These are phyloP conservation scores for Ehretia macrophylla DNA, from an alignment of 257 asterid genomes.

Conservation along the genomic window DNA sequence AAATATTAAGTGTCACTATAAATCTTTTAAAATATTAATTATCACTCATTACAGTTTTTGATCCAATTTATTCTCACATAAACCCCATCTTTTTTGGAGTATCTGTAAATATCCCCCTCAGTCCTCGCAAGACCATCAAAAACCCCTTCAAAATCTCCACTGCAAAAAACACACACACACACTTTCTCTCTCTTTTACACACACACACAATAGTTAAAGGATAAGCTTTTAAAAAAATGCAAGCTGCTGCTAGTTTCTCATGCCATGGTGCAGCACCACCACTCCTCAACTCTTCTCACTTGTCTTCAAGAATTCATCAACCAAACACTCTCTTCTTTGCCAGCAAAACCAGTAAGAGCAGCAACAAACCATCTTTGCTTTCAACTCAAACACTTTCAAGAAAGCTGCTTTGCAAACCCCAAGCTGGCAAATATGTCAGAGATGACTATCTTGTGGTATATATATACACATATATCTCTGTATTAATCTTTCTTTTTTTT, in stretches of 20 bases:
- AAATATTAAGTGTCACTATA: too few species aligned
- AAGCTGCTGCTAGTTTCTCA: slow-evolving; percentile 30
- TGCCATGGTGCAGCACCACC: slow-evolving; percentile 40
- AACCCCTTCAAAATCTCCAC: neutral
- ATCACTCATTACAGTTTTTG: too few species aligned
- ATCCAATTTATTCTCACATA: too few species aligned
- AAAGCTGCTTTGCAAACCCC: slow-evolving; percentile 56
- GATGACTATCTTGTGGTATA: slow-evolving; percentile 96
- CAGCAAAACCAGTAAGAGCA: too few species aligned
- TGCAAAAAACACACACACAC: neutral
- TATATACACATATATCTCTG: neutral
- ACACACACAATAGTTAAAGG: too few species aligned
- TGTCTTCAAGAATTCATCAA: slow-evolving; percentile 25
- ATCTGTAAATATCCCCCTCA: too few species aligned
- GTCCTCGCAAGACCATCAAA: neutral
- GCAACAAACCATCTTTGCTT: slow-evolving; percentile 26
- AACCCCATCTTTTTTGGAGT: too few species aligned
- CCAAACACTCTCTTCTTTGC: slow-evolving; percentile 33
- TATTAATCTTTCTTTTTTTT: too few species aligned
- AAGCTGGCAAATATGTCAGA: slow-evolving; percentile 66
- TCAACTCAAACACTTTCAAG: slow-evolving; percentile 42
- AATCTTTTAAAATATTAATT: too few species aligned
- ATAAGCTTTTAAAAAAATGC: slow-evolving; percentile 51
- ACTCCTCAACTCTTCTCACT: slow-evolving; percentile 17
- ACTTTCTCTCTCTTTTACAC: too few species aligned